phyloP scores from a whole-genome alignment of 345 rosid genomes.

The Populus davidiana region DNA sequence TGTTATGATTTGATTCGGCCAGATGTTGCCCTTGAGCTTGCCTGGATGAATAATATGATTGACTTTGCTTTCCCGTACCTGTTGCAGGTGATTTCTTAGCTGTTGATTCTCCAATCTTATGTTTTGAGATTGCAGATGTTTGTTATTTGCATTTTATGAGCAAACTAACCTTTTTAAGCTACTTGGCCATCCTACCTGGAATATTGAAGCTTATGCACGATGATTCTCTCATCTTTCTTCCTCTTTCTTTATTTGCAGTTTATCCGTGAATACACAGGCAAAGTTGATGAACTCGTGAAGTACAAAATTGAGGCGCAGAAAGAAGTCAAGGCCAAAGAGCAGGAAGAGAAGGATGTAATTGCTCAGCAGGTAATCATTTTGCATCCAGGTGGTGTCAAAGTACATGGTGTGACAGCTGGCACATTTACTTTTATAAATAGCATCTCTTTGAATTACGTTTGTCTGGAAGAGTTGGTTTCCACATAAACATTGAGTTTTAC shows the following conservation, averaged over 20 bases:
- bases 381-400: neutral
- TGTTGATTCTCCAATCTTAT: neutral
- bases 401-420: neutral
- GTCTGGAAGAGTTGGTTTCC: neutral
- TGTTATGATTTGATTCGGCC: constrained; percentile 82
- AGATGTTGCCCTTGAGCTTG: constrained; percentile 81
- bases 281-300: constrained; percentile 79
- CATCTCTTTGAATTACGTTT: neutral
- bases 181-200: neutral
- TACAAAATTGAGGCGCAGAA: constrained; percentile 67
- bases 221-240: neutral
- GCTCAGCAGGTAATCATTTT: constrained; percentile 65
- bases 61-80: constrained; percentile 84
- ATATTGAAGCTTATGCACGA: neutral
- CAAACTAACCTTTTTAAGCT: neutral
- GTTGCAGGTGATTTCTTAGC: constrained; percentile 17
- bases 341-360: constrained; percentile 73
- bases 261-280: constrained; percentile 72
- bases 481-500: neutral
- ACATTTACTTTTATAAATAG: too few species aligned
- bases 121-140: neutral
- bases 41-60: constrained; percentile 85
- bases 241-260: constrained; percentile 39
- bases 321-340: constrained; percentile 64
- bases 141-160: neutral